Evolutionary conservation across 108 stramenopile genomes (phyloP), one percentile per base, ranked within the genome.

Genomic region (Epipyxis sp.): DNA sequence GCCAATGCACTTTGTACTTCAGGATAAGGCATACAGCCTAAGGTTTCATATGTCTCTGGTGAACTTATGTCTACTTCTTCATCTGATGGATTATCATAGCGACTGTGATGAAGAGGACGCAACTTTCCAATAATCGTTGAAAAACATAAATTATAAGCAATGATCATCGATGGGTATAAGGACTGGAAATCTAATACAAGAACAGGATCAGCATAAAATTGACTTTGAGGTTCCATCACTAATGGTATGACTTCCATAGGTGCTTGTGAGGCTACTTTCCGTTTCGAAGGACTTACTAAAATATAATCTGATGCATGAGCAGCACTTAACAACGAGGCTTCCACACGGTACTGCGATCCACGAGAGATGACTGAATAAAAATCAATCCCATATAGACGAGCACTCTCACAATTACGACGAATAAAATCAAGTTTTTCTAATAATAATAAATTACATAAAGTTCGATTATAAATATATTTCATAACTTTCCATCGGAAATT

Each of bases 81-180:
- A n/a, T n/a, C n/a, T 13, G 46, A 13, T 13, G 20, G 13, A 6
- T 50, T 6, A 50, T 50, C 46, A 6, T 50, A 6, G 13, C 46
- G 6, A 6, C 30, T 65, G 6, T 16, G 6, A 16, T 35, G 34
- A 37, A 16, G 30, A 6, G 61, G 61, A 32, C 61, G 37, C 13
- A 85, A 34, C 69, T 90, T 92, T 42, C 94, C 93, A 29, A 91
- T 91, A 54, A 88, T 84, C 10, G 93, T 94, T 6, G 91, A 90
- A 80, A 95, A 99, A 77, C 98, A 99, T 0, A 99, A 86, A 78
- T 99, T 99, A 86, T 97, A 94, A 41, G 96, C 96, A 82, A 97
- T 97, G 42, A 99, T 88, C 59, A 99, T 91, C 0, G 94, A 95
- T 20, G 98, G 98, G 83, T 99, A 99, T 44, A 99, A 87, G 3